Evolutionary conservation across 139 green algal species (phyloP).

Genomic region (Chlorella ohadii): DNA sequence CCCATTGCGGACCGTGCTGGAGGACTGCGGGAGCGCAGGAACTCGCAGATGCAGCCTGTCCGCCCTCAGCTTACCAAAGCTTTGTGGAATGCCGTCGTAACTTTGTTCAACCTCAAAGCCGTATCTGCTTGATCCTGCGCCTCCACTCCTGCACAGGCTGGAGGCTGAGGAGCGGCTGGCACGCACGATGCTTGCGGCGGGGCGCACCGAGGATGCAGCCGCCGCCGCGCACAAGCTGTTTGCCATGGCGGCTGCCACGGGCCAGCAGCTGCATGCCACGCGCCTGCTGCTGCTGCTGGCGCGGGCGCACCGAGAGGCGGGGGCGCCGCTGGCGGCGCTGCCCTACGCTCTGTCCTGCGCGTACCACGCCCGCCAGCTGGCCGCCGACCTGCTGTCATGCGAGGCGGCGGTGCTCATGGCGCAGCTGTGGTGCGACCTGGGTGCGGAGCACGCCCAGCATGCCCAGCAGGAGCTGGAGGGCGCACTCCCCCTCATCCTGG

Average conservation of each 20-base stretch:
- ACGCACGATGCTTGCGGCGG: constrained; percentile 19
- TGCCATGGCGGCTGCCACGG: constrained; percentile 17
- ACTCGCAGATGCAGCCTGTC: too few species aligned
- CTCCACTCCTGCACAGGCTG: constrained; percentile 14
- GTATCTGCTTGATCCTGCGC: too few species aligned
- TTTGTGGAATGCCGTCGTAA: too few species aligned
- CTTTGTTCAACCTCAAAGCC: too few species aligned
- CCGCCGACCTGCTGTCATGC: constrained; percentile 55
- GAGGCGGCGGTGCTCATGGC: constrained; percentile 53
- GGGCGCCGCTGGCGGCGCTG: constrained; percentile 48
- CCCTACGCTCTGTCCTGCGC: constrained; percentile 52
- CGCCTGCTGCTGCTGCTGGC: constrained; percentile 63
- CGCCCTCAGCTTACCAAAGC: too few species aligned
- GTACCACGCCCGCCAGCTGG: constrained; percentile 37
- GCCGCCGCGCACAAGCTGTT: constrained; percentile 29
- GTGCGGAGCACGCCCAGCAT: constrained; percentile 19
- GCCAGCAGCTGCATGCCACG: constrained; percentile 40
- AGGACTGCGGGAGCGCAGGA: too few species aligned
- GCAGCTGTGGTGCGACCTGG: constrained; percentile 33
- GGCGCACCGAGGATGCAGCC: constrained; percentile 30
- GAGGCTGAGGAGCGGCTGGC: constrained; percentile 39
- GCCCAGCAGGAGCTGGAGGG: constrained; percentile 51
- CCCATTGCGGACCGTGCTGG: too few species aligned
- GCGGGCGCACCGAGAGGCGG: constrained; percentile 48
- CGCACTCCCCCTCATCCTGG: constrained; percentile 55